Conservation (phyloP, 495 filamentous ascomycete genomes). For the Pyrenula aspistea region DNA sequence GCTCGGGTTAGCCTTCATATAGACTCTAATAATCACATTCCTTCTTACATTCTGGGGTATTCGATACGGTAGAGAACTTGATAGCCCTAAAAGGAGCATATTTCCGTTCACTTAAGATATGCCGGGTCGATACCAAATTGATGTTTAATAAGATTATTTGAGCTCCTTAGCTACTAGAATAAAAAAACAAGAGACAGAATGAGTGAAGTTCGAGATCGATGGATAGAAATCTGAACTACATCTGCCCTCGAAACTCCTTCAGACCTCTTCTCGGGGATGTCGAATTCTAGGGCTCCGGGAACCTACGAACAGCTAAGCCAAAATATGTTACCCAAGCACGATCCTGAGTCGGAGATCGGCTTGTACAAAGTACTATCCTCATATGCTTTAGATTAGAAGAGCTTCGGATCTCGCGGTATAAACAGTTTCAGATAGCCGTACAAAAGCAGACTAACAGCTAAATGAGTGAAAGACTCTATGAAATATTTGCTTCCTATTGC, state of each 20-base stretch:
- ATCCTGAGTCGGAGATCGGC: background rate
- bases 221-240: conserved; percentile 17
- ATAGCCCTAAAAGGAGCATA: background rate
- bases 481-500: background rate
- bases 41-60: background rate
- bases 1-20: background rate
- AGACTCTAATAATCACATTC: background rate
- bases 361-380: background rate
- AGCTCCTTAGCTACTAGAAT: background rate
- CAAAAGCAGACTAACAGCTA: background rate
- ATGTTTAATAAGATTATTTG: background rate
- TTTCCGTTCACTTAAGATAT: background rate
- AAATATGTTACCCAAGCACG: background rate
- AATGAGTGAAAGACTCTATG: background rate
- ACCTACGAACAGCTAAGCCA: background rate
- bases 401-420: background rate
- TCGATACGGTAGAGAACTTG: background rate
- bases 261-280: conserved; percentile 2
- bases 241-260: conserved; percentile 23
- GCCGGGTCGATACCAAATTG: background rate
- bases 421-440: background rate
- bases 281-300: background rate
- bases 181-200: background rate
- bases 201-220: background rate
- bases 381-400: background rate